These are phyloP conservation scores for Sesbania bispinosa DNA, from an alignment of 306 rosid genomes.

Conservation along the genomic window DNA sequence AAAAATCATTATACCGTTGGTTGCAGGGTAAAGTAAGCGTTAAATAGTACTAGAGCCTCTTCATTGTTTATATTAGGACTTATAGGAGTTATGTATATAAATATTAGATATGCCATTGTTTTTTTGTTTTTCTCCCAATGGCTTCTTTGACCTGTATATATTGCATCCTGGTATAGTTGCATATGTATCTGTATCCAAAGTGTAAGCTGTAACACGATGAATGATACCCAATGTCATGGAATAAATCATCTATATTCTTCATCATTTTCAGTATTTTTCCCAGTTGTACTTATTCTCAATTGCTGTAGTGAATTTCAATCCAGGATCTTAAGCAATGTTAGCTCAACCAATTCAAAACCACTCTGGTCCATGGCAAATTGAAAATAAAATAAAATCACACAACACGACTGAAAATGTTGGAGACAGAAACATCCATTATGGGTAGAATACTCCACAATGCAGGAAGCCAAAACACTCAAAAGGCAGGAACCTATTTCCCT, in stretches of 20 bases:
- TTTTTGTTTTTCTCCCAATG: not conserved
- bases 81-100: conserved; percentile 23
- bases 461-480: no score
- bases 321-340: not conserved
- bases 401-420: no score
- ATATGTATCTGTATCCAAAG: conserved; percentile 14
- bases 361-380: no score
- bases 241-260: conserved; percentile 2
- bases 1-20: conserved; percentile 67
- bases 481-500: no score
- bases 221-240: not conserved
- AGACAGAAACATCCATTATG: no score
- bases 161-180: not conserved
- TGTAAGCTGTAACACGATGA: not conserved
- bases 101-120: conserved; percentile 19
- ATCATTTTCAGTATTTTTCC: not conserved
- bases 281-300: not conserved
- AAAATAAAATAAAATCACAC: no score
- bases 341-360: not conserved
- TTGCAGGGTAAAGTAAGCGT: conserved; percentile 43
- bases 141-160: conserved; percentile 3
- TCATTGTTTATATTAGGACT: conserved; percentile 2
- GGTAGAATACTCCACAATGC: no score
- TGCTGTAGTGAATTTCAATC: not conserved
- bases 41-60: conserved; percentile 18